Evolutionary conservation across 75 land plant species (phyloP).

Genomic region (Isoetes taiwanensis): DNA sequence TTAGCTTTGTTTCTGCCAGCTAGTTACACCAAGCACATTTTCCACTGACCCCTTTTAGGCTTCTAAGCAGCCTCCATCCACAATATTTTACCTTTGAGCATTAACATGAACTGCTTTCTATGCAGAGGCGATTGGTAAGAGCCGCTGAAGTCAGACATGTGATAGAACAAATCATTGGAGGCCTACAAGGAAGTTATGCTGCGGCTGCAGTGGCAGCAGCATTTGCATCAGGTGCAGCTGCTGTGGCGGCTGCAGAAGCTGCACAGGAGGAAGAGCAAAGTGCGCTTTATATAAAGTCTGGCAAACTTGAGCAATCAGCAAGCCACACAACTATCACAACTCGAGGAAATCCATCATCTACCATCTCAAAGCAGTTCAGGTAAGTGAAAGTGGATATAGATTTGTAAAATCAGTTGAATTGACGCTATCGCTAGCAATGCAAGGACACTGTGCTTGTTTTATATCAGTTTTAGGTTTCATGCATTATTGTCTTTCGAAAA

Average conservation of each 20-base stretch:
- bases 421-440: too few relatives aligned
- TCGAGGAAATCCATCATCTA: conserved; percentile 20
- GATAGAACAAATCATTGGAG: conserved; percentile 86
- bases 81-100: background rate
- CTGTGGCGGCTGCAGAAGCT: conserved; percentile 44
- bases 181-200: conserved; percentile 74
- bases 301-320: conserved; percentile 12
- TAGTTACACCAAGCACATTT: too few relatives aligned
- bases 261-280: conserved; percentile 24
- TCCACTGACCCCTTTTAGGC: background rate
- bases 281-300: background rate
- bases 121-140: conserved; percentile 67
- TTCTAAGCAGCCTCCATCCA: background rate
- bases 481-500: too few relatives aligned
- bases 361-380: conserved; percentile 82
- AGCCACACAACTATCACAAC: background rate
- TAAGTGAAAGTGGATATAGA: conserved; percentile 7
- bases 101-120: background rate
- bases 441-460: background rate
- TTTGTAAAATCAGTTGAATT: too few relatives aligned
- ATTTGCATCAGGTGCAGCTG: conserved; percentile 55
- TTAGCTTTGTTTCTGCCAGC: too few relatives aligned
- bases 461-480: too few relatives aligned
- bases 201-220: conserved; percentile 79
- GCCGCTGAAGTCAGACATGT: conserved; percentile 77